These are phyloP conservation scores for Jaltomata sinuosa DNA, from an alignment of 257 asterid species.

Conservation along the genomic window DNA sequence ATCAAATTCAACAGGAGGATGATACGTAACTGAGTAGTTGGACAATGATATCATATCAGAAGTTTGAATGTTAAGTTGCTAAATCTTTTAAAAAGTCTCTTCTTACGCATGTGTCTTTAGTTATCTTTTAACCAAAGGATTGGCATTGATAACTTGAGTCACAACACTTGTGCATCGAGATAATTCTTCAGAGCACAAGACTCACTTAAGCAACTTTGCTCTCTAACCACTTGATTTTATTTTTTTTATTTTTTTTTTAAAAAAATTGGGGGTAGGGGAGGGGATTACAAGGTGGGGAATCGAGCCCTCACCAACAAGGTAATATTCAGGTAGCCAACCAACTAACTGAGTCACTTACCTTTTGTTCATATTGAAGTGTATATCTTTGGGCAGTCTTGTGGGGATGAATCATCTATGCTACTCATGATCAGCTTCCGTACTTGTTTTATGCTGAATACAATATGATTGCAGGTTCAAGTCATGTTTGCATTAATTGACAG, in stretches of 20 bases:
- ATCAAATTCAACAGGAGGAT: not conserved
- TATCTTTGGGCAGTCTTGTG: not conserved
- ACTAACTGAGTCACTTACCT: too few species aligned
- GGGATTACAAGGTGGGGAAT: too few species aligned
- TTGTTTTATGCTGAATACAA: not conserved
- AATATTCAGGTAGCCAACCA: too few species aligned
- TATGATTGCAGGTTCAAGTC: not conserved
- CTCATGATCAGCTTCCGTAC: not conserved
- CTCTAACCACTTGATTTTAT: not conserved
- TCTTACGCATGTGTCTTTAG: not conserved
- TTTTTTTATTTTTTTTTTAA: too few species aligned
- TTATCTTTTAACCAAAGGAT: not conserved
- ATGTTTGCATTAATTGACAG: constrained; percentile 5
- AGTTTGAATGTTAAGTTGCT: not conserved
- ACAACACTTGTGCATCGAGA: not conserved
- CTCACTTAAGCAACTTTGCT: not conserved
- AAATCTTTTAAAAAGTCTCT: not conserved
- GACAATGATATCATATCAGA: not conserved
- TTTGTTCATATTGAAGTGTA: too few species aligned
- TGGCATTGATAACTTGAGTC: not conserved
- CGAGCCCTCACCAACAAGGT: too few species aligned
- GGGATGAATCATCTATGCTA: not conserved
- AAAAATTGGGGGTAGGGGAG: too few species aligned
- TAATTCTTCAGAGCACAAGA: not conserved
- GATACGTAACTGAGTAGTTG: not conserved